phyloP scores from a whole-genome alignment of 1,284 basidiomycete species.

The Ceratobasidium sp. region DNA sequence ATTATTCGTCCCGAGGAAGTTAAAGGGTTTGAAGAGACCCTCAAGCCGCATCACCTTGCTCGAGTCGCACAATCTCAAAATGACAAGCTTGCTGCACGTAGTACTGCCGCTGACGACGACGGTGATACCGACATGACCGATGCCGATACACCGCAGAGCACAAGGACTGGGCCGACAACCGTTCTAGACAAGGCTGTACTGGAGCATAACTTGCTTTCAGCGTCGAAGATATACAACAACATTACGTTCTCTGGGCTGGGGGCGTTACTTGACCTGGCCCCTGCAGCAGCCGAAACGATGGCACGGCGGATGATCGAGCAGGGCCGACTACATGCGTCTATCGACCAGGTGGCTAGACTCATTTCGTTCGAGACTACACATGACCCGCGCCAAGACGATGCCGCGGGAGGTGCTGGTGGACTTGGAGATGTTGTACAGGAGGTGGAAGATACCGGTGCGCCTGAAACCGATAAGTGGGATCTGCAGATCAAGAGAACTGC shows the following conservation, averaged over 20 bases:
- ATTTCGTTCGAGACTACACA: conserved; percentile 84
- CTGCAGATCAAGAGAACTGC: conserved; percentile 86
- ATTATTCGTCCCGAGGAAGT: conserved; percentile 92
- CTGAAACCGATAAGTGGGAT: conserved; percentile 92
- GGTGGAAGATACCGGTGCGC: conserved; percentile 86
- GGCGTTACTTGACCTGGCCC: conserved; percentile 82
- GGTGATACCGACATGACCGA: conserved; percentile 57
- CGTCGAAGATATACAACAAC: conserved; percentile 94
- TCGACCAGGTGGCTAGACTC: conserved; percentile 92
- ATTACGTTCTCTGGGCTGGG: conserved; percentile 92
- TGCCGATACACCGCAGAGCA: conserved; percentile 65
- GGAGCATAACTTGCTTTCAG: conserved; percentile 97
- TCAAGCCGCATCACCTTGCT: conserved; percentile 93
- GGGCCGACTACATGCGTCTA: conserved; percentile 86
- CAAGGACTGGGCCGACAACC: conserved; percentile 86
- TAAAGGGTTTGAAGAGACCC: conserved; percentile 85
- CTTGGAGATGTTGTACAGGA: conserved; percentile 85
- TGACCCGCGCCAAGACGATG: conserved; percentile 70
- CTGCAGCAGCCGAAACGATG: conserved; percentile 91
- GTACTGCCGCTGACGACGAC: conserved; percentile 64
- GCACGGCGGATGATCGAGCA: conserved; percentile 97
- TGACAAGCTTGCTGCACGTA: conserved; percentile 74
- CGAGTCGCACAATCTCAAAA: conserved; percentile 84
- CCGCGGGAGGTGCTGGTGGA: conserved; percentile 91
- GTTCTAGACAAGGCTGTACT: conserved; percentile 98